Conservation (phyloP, 768 basidiomycete genomes). For the Pleurotus sapidus region DNA sequence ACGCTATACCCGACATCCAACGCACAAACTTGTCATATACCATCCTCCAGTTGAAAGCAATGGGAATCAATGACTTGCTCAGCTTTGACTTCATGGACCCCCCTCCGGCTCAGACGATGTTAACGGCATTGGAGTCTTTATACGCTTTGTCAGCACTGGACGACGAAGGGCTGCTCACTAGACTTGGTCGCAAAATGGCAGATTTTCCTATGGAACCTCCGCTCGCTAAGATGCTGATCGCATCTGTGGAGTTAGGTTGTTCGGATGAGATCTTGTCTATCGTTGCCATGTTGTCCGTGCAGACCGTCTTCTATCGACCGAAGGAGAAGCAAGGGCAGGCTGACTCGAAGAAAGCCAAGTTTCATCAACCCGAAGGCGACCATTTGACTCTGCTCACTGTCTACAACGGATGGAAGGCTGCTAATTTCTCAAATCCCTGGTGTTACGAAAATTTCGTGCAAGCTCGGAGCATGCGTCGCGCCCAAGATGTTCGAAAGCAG, state of each 20-base stretch:
- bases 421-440: conserved; percentile 98
- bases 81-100: conserved; percentile 99
- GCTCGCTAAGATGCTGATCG: conserved; percentile 96
- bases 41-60: conserved; percentile 94
- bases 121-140: conserved; percentile 91
- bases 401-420: conserved; percentile 97
- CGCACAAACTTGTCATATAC: conserved; percentile 90
- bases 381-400: conserved; percentile 90
- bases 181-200: conserved; percentile 97
- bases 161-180: conserved; percentile 93
- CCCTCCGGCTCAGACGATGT: conserved; percentile 93
- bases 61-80: conserved; percentile 97
- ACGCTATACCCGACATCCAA: conserved; percentile 97
- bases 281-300: conserved; percentile 96
- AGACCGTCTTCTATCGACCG: conserved; percentile 97
- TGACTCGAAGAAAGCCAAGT: conserved; percentile 99
- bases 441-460: conserved; percentile 99
- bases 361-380: conserved; percentile 98
- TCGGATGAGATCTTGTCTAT: conserved; percentile 98
- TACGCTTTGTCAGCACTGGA: conserved; percentile 96
- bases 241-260: conserved; percentile 94
- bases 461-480: conserved; percentile 93
- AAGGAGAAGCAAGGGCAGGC: conserved; percentile 99
- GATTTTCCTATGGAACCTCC: conserved; percentile 99
- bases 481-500: conserved; percentile 98